A percentile compares a stretch with the other conserved stretches of the same genome.
Evolutionary conservation across 208 protist species (phyloP).

Genomic region (Lotmaria passim): DNA sequence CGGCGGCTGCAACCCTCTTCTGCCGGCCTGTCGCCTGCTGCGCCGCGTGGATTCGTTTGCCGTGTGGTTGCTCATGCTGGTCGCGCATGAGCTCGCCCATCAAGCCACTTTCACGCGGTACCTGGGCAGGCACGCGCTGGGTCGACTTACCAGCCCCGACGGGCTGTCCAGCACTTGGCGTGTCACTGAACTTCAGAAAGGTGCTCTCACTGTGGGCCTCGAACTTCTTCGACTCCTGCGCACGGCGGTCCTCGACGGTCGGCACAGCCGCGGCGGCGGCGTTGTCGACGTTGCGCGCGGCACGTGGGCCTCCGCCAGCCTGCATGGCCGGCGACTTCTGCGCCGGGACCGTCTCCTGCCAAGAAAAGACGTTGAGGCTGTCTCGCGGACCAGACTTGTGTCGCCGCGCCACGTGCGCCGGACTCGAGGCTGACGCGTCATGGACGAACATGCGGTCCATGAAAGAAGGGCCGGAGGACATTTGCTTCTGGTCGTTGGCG

Average conservation of each 20-base stretch:
- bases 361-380: constrained; percentile 78
- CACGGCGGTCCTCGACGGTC: constrained; percentile 34
- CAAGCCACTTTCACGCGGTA: constrained; percentile 25
- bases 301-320: constrained; percentile 10
- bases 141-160: not conserved
- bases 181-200: constrained; percentile 81
- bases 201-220: constrained; percentile 47
- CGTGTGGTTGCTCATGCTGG: constrained; percentile 11
- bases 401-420: constrained; percentile 17
- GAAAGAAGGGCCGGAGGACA: constrained; percentile 49
- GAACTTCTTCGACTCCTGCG: constrained; percentile 55
- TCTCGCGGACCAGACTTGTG: constrained; percentile 35
- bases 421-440: constrained; percentile 10
- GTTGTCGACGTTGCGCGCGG: constrained; percentile 4
- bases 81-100: constrained; percentile 40
- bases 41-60: constrained; percentile 19
- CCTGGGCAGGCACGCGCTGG: not conserved
- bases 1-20: not conserved
- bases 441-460: constrained; percentile 61
- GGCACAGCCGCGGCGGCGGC: not conserved
- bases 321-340: not conserved
- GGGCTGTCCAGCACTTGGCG: constrained; percentile 1
- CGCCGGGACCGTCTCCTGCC: constrained; percentile 38
- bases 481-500: constrained; percentile 39
- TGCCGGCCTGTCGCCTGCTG: not conserved